Conservation (phyloP, 2,329 filamentous ascomycete species). For the Diaporthe citrichinensis region DNA sequence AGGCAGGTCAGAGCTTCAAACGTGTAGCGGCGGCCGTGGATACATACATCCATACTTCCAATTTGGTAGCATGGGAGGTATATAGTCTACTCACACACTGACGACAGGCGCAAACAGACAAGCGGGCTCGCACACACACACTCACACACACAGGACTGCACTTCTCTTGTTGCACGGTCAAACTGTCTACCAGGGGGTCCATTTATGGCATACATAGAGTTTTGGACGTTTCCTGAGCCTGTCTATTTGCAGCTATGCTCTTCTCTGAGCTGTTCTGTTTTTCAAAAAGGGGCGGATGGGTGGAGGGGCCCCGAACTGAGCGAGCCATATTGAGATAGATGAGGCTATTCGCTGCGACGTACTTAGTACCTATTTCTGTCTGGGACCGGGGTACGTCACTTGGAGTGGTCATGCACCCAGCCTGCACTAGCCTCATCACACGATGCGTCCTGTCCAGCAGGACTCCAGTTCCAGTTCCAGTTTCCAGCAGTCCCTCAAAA, state of each 20-base stretch:
- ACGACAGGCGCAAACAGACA: conserved; percentile 13
- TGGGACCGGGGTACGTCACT: conserved; percentile 38
- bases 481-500: conserved; percentile 40
- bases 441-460: conserved; percentile 35
- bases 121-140: not conserved
- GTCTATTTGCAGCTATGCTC: not conserved
- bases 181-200: not conserved
- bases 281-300: not conserved
- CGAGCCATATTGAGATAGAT: conserved; percentile 21
- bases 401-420: conserved; percentile 37
- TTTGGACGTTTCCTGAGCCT: not conserved
- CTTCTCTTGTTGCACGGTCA: not conserved
- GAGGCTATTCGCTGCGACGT: conserved; percentile 35
- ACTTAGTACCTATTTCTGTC: conserved; percentile 34
- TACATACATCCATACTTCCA: not conserved
- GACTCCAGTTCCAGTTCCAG: conserved; percentile 22
- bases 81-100: not conserved
- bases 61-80: not conserved
- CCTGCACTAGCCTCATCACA: conserved; percentile 38
- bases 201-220: not conserved
- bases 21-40: conserved; percentile 20
- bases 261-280: not conserved
- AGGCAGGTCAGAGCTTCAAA: conserved; percentile 30
- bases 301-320: not conserved
- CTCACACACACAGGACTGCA: not conserved